Evolutionary conservation across 768 basidiomycete species (phyloP), one percentile per base, ranked within the genome.

Genomic region (Leucosporidium scottii): DNA sequence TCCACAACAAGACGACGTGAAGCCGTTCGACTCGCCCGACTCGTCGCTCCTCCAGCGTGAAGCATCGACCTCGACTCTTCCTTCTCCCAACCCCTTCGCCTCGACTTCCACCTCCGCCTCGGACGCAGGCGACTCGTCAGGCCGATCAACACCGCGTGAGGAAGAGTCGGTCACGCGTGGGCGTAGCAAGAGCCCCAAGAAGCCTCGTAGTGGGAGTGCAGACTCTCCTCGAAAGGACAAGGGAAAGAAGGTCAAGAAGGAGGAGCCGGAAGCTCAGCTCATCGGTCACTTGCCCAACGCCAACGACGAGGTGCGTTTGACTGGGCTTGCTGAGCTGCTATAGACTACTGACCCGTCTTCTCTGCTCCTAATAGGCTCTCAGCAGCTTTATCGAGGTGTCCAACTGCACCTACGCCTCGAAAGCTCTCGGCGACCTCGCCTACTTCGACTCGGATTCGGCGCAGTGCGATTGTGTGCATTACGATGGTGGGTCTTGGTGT

Each of bases 401-500:
- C 12, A 61, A 47, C 28, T 68, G 55, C n/a, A 65, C 54, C 34
- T 71, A 71, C 57, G 39, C 28, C 34, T 50, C 12, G 18, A 62
- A 68, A 53, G 7, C 30, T 27, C 61, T 71, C 36, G 70, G 70
- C 15, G 58, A 71, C 58, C 34, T 59, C 44, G 27, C 50, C 25
- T 71, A 71, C 58, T 68, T 34, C 58, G 67, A 86, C 62, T 83
- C 88, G 75, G 96, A 98, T 81, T 89, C 90, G 79, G 91, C 93
- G 88, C 85, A 87, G 28, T 99, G 96, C 81, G 96, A 99, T 77
- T 99, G 96, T 80, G 80, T 79, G 67, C 94, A 85, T 78, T 85
- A 88, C 66, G 84, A 83, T 77, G 86, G 91, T 94, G 78, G 82
- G 90, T 87, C 28, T 18, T 44, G n/a, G 18, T 31, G 12, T 7